phyloP scores from a whole-genome alignment of 2,329 filamentous ascomycete genomes.

The Colletotrichum acutatum region DNA sequence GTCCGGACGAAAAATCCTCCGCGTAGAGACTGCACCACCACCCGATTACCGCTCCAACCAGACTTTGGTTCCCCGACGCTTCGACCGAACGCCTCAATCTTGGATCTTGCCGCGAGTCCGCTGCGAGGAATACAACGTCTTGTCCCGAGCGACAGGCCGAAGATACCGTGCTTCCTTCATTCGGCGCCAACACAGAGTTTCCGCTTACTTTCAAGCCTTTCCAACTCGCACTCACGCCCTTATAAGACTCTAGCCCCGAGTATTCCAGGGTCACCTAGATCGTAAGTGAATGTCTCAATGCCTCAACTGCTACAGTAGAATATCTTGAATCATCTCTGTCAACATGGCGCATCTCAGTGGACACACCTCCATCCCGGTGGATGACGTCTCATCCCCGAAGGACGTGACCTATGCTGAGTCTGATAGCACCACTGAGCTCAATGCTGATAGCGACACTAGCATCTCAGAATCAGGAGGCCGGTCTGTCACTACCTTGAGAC shows the following conservation, averaged over 20 bases:
- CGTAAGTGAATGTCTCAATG: background rate
- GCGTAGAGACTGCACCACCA: background rate
- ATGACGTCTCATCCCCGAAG: background rate
- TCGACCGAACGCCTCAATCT: background rate
- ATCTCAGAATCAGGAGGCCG: slow-evolving; percentile 3
- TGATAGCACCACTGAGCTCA: slow-evolving; percentile 20
- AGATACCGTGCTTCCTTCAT: background rate
- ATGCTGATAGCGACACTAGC: slow-evolving; percentile 28
- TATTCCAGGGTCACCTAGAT: background rate
- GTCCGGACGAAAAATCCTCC: slow-evolving; percentile 15
- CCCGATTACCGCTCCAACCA: background rate
- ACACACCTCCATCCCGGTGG: background rate
- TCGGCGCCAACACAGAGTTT: background rate
- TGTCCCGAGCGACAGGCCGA: slow-evolving; percentile 5
- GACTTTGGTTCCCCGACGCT: slow-evolving; percentile 1
- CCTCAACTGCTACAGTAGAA: background rate
- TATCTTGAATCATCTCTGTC: no score
- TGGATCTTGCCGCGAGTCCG: background rate
- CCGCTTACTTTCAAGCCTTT: background rate
- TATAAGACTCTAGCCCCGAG: slow-evolving; percentile 4
- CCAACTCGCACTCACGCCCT: background rate
- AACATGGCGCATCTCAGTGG: slow-evolving; percentile 1
- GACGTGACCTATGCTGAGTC: background rate
- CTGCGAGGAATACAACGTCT: background rate
- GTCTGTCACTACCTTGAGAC: background rate